Percentiles rank a stretch among this genome's conserved stretches.
phyloP scores from a whole-genome alignment of 257 asterid species.

The Lycium ferocissimum region DNA sequence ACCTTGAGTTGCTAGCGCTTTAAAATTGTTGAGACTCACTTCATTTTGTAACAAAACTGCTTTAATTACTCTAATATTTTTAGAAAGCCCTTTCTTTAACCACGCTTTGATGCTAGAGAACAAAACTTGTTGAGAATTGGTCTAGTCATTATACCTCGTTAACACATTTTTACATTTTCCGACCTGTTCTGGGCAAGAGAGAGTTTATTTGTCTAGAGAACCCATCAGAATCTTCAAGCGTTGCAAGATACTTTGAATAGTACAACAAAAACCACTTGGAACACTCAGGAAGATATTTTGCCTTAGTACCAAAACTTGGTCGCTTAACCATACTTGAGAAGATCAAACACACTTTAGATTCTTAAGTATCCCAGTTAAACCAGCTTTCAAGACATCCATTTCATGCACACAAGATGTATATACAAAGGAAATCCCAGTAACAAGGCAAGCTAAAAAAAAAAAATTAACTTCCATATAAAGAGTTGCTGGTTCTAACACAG shows the following conservation, averaged over 20 bases:
- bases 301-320: too few species aligned
- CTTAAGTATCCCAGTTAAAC: not conserved
- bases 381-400: not conserved
- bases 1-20: not conserved
- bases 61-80: not conserved
- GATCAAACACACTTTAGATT: not conserved
- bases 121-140: not conserved
- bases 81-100: not conserved
- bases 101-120: not conserved
- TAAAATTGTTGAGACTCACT: not conserved
- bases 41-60: not conserved
- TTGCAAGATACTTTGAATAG: not conserved
- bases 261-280: not conserved
- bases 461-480: not conserved
- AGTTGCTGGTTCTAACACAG: too few species aligned
- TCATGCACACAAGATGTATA: not conserved
- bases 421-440: not conserved
- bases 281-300: not conserved
- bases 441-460: not conserved
- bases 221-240: not conserved
- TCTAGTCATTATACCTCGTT: not conserved
- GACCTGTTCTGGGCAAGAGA: constrained; percentile 1
- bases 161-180: not conserved
- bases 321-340: not conserved
- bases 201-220: not conserved